Percentiles rank a stretch among this genome's conserved stretches.
These are phyloP conservation scores for Leishmania martiniquensis DNA, from an alignment of 208 protist species.

Conservation along the genomic window DNA sequence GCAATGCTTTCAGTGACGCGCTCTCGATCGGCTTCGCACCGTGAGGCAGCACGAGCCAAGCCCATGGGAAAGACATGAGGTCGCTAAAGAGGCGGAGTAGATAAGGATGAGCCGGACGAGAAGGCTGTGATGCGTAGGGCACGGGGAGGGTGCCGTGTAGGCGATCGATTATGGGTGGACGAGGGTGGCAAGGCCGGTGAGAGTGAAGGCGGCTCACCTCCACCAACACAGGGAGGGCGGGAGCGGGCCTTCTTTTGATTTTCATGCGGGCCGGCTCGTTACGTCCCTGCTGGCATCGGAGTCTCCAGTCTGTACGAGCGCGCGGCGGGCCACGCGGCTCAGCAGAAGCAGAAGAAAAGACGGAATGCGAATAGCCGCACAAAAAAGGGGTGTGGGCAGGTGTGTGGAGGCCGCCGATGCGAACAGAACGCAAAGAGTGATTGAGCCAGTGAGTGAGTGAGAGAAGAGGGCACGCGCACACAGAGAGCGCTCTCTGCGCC, in stretches of 20 bases:
- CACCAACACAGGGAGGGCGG: neutral
- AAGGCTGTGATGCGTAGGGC: neutral
- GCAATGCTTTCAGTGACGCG: neutral
- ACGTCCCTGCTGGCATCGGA: neutral
- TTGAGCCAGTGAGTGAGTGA: neutral
- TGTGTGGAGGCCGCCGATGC: too few relatives aligned
- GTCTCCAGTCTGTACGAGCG: neutral
- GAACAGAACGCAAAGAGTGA: neutral
- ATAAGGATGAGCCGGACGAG: neutral
- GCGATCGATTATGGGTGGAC: too few relatives aligned
- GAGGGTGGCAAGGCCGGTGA: neutral
- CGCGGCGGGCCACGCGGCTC: neutral
- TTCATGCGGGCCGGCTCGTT: neutral
- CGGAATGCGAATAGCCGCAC: too few relatives aligned
- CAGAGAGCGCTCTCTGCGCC: neutral
- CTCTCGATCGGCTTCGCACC: neutral
- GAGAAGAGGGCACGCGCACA: neutral
- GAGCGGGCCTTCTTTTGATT: neutral
- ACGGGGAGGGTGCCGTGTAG: neutral
- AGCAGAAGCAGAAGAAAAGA: neutral
- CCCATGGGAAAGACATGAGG: slow-evolving; percentile 1
- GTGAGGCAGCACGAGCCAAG: neutral
- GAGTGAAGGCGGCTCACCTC: neutral
- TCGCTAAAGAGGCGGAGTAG: neutral
- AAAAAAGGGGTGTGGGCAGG: neutral